phyloP scores from a whole-genome alignment of 805 yeast genomes.

The Lipomyces sp. region DNA sequence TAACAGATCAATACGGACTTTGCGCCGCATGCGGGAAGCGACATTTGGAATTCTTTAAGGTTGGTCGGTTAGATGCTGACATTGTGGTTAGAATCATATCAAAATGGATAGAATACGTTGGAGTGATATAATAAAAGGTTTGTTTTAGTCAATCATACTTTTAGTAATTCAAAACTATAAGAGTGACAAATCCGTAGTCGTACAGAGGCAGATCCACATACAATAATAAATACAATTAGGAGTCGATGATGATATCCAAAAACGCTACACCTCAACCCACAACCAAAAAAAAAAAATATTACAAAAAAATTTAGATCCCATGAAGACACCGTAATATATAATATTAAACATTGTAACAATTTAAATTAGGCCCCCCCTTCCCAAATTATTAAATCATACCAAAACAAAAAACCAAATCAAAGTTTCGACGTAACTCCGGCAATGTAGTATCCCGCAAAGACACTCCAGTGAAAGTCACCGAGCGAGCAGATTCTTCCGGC shows the following conservation, averaged over 20 bases:
- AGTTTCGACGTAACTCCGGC: slow-evolving; percentile 6
- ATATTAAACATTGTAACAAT: background rate
- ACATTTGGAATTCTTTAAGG: slow-evolving; percentile 37
- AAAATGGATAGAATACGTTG: slow-evolving; percentile 33
- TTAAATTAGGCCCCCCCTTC: background rate
- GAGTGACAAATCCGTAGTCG: background rate
- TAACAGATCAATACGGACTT: background rate
- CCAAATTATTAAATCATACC: background rate
- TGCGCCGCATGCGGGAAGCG: slow-evolving; percentile 26
- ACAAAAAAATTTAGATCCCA: too few species aligned
- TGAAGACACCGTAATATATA: background rate
- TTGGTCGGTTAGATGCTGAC: slow-evolving; percentile 17
- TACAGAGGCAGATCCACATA: background rate
- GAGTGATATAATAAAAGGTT: slow-evolving; percentile 14
- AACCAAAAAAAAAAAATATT: background rate
- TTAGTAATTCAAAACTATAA: background rate
- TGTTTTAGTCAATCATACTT: background rate
- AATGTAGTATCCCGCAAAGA: slow-evolving; percentile 32
- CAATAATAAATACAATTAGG: background rate
- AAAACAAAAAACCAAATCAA: background rate
- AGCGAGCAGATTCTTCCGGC: slow-evolving; percentile 30
- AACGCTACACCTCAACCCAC: background rate
- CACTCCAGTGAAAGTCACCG: slow-evolving; percentile 36
- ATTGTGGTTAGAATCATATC: slow-evolving; percentile 19
- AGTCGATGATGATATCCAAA: background rate